Base-by-base conservation (phyloP, 2,329 filamentous ascomycete genomes). In the Pestalotiopsis sp. region DNA sequence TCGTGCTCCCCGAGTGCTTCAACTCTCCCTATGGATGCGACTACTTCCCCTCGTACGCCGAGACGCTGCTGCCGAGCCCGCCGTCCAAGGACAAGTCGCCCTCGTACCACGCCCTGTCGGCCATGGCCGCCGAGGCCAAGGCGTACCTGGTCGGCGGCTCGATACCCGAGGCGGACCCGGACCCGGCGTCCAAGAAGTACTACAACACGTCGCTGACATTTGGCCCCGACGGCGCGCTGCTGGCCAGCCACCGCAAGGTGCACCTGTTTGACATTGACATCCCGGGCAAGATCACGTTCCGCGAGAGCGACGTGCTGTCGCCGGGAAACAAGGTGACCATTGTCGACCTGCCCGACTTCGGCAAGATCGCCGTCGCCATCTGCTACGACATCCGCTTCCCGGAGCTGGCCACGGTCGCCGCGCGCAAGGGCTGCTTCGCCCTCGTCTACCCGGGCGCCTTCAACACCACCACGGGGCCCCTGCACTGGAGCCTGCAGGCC, bases 261-360 rank as follows among this genome's bases (percentile, higher is more conserved):
- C 96, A 99, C 81, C 87, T 99, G 58, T 99, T 99, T 81, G 96
- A 98, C 82, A 99, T 99, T 75, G 92, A 97, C 79, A 98, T 99
- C 72, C 96, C 96, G 0, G 95, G 94, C 71, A 95, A 95, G 83
- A 97, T 99, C 80, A 91, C 84, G 13, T 99, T 99, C 83, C 89
- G 89, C 72, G 96, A 99, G 82, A 94, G 91, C 66, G 95, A 98
- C 71, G 94, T 98, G 52, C 87, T 99, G 41, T 92, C 89, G 25
- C 91, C 95, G 0, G 96, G 96, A 0, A 92, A 95, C 82, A 91
- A 93, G 77, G 83, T 98, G 70, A 97, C 95, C 0, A 82, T 98
- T 3, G 86, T 98, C 31, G 92, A 97, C 73, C 84, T 98, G 38
- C 93, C 95, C 3, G 94, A 92, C 72, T 97, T 97, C 80, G 96